Base-by-base conservation (phyloP, 192 early-diverging fungal genomes). In the Geranomyces variabilis region DNA sequence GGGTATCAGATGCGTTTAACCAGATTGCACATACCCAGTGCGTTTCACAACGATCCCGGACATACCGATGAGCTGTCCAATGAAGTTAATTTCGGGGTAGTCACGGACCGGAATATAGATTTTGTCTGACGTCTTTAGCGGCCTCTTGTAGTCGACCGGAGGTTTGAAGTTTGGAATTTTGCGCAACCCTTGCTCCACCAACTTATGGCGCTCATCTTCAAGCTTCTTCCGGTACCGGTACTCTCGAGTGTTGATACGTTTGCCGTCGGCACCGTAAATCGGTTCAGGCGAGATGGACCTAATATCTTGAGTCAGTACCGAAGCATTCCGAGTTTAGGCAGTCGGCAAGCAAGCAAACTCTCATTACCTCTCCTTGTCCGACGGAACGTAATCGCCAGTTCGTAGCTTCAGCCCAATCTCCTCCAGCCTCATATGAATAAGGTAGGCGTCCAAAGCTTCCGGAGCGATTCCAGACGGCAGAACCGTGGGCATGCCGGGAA, bases 251-350 rank as follows among this genome's bases (percentile, higher is more conserved):
- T 99, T 99, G 59, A 89, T 90, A 80, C 97, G 94, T 75, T 95
- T 94, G 55, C 97, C 97, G 67, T 97, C 90, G 44, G 90, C 84
- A 61, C 94, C 92, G 70, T 99, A 99, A 21, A 84, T 80, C 19
- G 97, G 97, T 74, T 92, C 89, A 26, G 97, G 97, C 47, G 97
- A 99, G n/a, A 90, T 90, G n/a, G 97, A 99, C 77, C 96, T 93
- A 63, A 17, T 1, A 14, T 29, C 14, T 56, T 43, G 29, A 21
- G 24, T 56, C 30, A 66, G 34, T 30, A 26, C 45, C 19, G n/a
- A n/a, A n/a, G n/a, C n/a, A n/a, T n/a, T n/a, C n/a, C n/a, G n/a
- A n/a, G n/a, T n/a, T n/a, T n/a, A n/a, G n/a, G n/a, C n/a, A n/a
- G n/a, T n/a, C n/a, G n/a, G n/a, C n/a, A n/a, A 53, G 30, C 74